A percentile compares a stretch with the other conserved stretches of the same genome.
These are phyloP conservation scores for Nannizzia gypsea DNA, from an alignment of 2,329 filamentous ascomycete species.

Conservation along the genomic window DNA sequence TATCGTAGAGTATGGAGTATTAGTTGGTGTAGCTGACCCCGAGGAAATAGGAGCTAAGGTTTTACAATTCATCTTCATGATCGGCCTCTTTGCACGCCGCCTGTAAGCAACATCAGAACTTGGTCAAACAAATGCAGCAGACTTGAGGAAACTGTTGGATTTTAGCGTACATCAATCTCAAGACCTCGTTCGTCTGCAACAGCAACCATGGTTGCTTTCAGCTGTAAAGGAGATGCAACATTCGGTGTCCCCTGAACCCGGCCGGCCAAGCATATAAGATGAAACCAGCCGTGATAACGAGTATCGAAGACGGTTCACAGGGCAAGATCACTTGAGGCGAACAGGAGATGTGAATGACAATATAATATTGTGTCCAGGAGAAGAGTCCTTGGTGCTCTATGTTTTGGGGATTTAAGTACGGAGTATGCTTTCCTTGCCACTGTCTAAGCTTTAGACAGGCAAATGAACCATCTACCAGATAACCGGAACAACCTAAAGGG, in stretches of 20 bases:
- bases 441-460: not conserved
- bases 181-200: not conserved
- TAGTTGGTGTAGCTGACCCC: not conserved
- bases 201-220: not conserved
- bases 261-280: not conserved
- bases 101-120: not conserved
- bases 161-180: not conserved
- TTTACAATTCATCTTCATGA: slow-evolving; percentile 1
- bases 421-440: not conserved
- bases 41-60: not conserved
- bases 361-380: not conserved
- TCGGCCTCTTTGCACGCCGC: not conserved
- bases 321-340: not conserved
- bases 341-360: not conserved
- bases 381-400: not conserved
- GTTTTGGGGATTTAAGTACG: not conserved
- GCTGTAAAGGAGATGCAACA: not conserved
- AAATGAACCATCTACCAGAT: not conserved
- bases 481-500: not conserved
- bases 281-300: too few relatives aligned
- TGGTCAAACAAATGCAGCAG: not conserved
- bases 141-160: not conserved
- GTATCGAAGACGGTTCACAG: not conserved
- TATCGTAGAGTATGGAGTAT: not conserved
- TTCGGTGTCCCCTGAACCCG: not conserved